Base-by-base conservation (phyloP, 2,329 filamentous ascomycete genomes). In the Huntiella abstrusa region DNA sequence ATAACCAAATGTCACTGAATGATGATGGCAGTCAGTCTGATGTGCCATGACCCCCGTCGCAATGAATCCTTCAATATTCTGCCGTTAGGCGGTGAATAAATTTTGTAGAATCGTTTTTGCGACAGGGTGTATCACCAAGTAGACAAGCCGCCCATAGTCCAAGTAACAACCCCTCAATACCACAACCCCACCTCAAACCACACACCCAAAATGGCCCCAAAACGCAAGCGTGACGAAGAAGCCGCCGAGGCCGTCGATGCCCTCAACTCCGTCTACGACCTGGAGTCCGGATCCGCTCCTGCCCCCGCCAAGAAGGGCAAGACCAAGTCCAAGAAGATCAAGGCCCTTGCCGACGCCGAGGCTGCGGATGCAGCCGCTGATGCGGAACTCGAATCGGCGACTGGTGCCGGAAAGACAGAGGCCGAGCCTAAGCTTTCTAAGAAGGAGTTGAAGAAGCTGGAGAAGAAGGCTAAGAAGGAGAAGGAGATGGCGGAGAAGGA, bases 401-500 rank as follows among this genome's bases (percentile, higher is more conserved):
- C 46, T 8, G 47, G 33, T n/a, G 32, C 36, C 5, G 32, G 33
- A 5, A 16, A 37, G 13, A 3, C 16, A 16, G 17, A 41, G 45
- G 17, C 16, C 15, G 16, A 11, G 17, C 19, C 32, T 8, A 50
- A 52, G 38, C 47, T 51, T 35, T 54, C 51, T 7, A 58, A 56
- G 51, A 61, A 60, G 51, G 55, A 56, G 33, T 59, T 51, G 43
- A 48, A 47, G 17, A 49, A 51, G 37, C 44, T 59, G 52, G 61
- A 61, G 52, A 59, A 54, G 33, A 56, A 53, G 48, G 53, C 54
- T 35, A 53, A 55, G 43, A 55, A 55, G 46, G 53, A 54, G 42
- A 55, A 54, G 32, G 58, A 60, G 47, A 56, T 59, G 45, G 56
- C 56, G 42, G 56, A 56, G 50, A 59, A 55, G 46, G 55, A 60